Conservation (phyloP, 73 alveolate species). For the Tetrahymena thermophila region DNA sequence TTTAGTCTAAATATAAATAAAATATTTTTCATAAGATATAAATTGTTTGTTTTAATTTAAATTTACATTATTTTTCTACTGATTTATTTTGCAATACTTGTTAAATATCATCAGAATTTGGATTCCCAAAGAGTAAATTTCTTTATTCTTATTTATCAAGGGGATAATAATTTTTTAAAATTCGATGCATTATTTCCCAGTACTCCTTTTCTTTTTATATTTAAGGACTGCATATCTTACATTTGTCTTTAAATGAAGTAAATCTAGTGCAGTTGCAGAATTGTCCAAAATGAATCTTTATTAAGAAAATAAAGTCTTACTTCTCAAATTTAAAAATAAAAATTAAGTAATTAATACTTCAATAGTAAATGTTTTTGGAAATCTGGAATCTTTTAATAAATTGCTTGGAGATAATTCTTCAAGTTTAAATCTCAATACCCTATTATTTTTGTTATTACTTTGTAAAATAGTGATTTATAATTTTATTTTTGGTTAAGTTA, state of each 20-base stretch:
- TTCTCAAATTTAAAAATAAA: neutral
- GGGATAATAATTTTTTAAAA: neutral
- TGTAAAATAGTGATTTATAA: neutral
- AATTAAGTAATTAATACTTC: neutral
- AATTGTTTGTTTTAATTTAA: neutral
- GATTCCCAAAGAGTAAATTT: neutral
- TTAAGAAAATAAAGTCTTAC: neutral
- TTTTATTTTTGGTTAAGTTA: neutral
- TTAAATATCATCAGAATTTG: neutral
- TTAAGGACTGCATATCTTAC: neutral
- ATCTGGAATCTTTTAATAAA: neutral
- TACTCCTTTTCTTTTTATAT: neutral
- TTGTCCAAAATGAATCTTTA: neutral
- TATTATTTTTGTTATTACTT: neutral
- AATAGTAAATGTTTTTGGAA: neutral
- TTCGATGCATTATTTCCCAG: neutral
- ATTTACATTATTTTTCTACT: neutral
- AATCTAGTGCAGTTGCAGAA: neutral
- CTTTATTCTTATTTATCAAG: neutral
- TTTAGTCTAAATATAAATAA: neutral
- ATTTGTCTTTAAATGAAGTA: neutral
- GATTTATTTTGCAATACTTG: neutral
- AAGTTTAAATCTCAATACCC: neutral
- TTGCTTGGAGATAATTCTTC: neutral
- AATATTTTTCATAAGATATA: neutral